phyloP scores from a whole-genome alignment of 768 basidiomycete genomes.

The Collybia nuda region DNA sequence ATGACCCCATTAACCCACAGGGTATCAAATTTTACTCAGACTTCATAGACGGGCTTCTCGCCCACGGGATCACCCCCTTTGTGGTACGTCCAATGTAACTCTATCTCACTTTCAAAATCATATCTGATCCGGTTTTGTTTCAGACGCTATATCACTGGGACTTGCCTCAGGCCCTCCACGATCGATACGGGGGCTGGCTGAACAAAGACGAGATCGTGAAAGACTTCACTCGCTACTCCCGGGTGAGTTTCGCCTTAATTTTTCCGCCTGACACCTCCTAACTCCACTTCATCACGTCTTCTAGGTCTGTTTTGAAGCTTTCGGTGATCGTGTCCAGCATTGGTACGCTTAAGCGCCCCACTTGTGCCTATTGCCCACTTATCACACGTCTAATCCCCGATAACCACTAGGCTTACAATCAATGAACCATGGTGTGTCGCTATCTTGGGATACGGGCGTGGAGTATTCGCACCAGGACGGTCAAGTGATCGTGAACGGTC shows the following conservation, averaged over 20 bases:
- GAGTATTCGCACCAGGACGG: constrained; percentile 70
- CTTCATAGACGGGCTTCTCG: constrained; percentile 67
- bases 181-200: constrained; percentile 75
- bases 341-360: constrained; percentile 41
- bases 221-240: constrained; percentile 64
- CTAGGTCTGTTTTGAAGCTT: constrained; percentile 70
- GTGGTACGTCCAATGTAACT: constrained; percentile 31
- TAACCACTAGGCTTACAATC: constrained; percentile 55
- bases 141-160: constrained; percentile 82
- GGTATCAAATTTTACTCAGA: constrained; percentile 72
- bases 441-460: constrained; percentile 68
- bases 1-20: constrained; percentile 69
- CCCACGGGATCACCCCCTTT: constrained; percentile 64
- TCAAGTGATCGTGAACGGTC: constrained; percentile 63
- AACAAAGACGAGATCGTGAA: constrained; percentile 68
- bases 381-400: constrained; percentile 17
- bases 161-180: constrained; percentile 70
- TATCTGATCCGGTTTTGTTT: constrained; percentile 1
- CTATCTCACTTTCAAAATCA: not conserved
- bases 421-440: constrained; percentile 79
- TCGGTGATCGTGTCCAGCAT: constrained; percentile 75
- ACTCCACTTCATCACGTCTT: not conserved
- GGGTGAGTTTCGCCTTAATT: constrained; percentile 31
- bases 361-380: constrained; percentile 7
- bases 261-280: constrained; percentile 3